Conservation (phyloP, 495 filamentous ascomycete species). For the Ascobolus immersus region DNA sequence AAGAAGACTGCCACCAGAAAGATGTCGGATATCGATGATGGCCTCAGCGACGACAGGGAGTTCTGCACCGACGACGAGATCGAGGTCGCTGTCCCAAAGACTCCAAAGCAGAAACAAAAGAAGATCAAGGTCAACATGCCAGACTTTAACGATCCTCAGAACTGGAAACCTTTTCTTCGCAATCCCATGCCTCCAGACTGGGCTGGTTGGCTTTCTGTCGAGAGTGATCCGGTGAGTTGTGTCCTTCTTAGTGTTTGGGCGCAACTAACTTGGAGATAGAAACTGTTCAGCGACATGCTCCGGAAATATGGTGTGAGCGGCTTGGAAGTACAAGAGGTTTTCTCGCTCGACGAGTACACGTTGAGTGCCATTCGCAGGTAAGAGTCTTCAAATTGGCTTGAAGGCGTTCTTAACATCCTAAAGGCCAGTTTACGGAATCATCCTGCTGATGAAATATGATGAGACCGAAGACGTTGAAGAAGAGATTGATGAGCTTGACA, state of each 20-base stretch:
- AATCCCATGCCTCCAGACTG: too few relatives aligned
- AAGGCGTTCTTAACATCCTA: not conserved
- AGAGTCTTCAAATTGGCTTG: conserved; percentile 4
- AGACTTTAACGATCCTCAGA: too few relatives aligned
- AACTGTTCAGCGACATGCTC: conserved; percentile 64
- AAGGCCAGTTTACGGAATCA: conserved; percentile 50
- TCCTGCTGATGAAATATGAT: conserved; percentile 54
- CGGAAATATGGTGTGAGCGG: conserved; percentile 46
- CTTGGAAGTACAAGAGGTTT: conserved; percentile 55
- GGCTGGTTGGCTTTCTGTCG: conserved; percentile 69
- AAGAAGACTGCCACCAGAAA: too few relatives aligned
- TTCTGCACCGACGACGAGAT: too few relatives aligned
- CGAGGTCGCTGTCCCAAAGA: too few relatives aligned
- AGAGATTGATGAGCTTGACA: conserved; percentile 27
- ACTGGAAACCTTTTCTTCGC: too few relatives aligned
- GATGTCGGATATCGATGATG: too few relatives aligned
- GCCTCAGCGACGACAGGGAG: too few relatives aligned
- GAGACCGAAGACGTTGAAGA: conserved; percentile 15
- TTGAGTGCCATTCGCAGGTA: conserved; percentile 42
- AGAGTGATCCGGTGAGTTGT: conserved; percentile 58
- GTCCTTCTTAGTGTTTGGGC: not conserved
- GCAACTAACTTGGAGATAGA: conserved; percentile 21
- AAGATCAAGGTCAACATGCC: too few relatives aligned
- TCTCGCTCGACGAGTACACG: conserved; percentile 41
- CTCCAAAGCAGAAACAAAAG: too few relatives aligned